Conservation (phyloP, 2,329 filamentous ascomycete species). For the Ascochyta fabae region DNA sequence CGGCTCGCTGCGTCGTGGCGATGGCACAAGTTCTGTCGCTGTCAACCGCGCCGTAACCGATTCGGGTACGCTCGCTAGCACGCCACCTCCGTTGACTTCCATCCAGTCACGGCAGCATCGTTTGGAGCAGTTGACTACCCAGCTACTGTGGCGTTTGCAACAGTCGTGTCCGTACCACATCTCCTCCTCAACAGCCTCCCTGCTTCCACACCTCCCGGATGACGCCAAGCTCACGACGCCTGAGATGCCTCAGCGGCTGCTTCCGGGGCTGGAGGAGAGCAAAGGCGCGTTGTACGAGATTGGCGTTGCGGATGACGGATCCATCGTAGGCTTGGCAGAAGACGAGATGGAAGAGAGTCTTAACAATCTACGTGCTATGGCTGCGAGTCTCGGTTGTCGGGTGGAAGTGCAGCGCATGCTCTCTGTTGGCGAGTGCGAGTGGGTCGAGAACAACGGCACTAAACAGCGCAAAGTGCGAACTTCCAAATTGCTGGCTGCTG, state of each 20-base stretch:
- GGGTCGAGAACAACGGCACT: constrained; percentile 59
- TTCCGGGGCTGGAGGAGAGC: constrained; percentile 86
- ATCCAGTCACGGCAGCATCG: constrained; percentile 80
- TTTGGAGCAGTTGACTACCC: constrained; percentile 90
- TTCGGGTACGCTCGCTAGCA: constrained; percentile 35
- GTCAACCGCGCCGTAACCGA: constrained; percentile 41
- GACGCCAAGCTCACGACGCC: constrained; percentile 66
- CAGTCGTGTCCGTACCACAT: constrained; percentile 93
- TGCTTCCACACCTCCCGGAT: constrained; percentile 77
- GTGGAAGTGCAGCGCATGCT: constrained; percentile 84
- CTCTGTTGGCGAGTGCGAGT: constrained; percentile 83
- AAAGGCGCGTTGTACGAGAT: constrained; percentile 95
- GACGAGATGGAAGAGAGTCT: constrained; percentile 95
- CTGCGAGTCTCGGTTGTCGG: constrained; percentile 85
- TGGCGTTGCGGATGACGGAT: constrained; percentile 92
- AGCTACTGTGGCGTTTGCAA: constrained; percentile 91
- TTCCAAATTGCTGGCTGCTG: constrained; percentile 79
- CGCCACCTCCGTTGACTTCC: constrained; percentile 56
- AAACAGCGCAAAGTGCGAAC: constrained; percentile 23
- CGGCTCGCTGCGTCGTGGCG: constrained; percentile 57
- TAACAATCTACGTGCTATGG: constrained; percentile 85
- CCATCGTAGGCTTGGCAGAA: constrained; percentile 82
- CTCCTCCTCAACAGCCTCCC: constrained; percentile 75
- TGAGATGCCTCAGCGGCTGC: constrained; percentile 60
- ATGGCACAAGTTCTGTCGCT: constrained; percentile 37